Base-by-base conservation (phyloP, 106 monocot genomes). In the Dendrobium nobile region DNA sequence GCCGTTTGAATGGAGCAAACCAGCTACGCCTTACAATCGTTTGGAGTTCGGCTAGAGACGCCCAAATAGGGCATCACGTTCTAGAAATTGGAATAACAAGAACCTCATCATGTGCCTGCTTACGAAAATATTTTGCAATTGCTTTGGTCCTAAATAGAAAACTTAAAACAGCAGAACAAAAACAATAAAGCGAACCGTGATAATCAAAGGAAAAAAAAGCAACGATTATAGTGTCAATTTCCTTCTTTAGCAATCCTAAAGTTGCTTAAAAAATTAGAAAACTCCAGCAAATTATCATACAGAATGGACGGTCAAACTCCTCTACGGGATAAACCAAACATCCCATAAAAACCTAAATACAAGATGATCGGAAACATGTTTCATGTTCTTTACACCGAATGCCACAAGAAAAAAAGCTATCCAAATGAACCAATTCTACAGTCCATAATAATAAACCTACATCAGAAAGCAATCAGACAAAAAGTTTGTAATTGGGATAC, bases 401-500 rank as follows among this genome's bases (percentile, higher is more conserved):
- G 31, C 33, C 22, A 26, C 28, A 68, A 28, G 31, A 33, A 33
- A 68, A 68, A 68, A 68, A 28, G 68, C 11, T 61, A 4, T 22
- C n/a, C 61, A 51, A 13, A 51, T 51, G 13, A 51, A 51, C 51
- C 16, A 22, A 61, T 20, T 20, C 61, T 22, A 10, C 61, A 20
- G 19, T 2, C 22, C 22, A 22, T 61, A 61, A 61, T 61, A 61
- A 61, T 22, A 61, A 61, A 61, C 61, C 61, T 61, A 61, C n/a
- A 61, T 19, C 61, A 61, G 61, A 9, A 70, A 70, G 31, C 26
- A 70, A 33, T 13, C 51, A 51, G 51, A 51, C 16, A 51, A 70
- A 70, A 33, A 74, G 18, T 13, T 43, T 5, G 20, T 22, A 58
- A 78, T 3, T 19, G 19, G 48, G 19, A 40, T 73, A 89, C 89